Evolutionary conservation across 176 grass and related monocot genomes (phyloP), one percentile per base, ranked within the genome.

Genomic region (Oryza rufipogon): DNA sequence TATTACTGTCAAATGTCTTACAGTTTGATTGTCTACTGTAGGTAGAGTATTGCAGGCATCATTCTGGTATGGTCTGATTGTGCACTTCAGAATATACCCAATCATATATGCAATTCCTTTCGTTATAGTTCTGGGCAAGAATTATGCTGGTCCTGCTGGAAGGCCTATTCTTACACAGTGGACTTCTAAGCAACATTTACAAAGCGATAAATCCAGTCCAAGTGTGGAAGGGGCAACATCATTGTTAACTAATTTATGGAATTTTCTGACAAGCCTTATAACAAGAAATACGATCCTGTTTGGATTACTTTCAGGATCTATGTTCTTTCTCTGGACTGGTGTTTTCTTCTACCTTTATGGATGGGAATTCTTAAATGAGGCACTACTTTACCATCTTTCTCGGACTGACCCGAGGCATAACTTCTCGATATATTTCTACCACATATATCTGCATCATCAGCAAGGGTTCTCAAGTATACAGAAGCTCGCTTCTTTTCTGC

Each of bases 351-450:
- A 96, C 85, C 76, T 99, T 17, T 96, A 99, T 34, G 91, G 96
- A 20, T 99, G 91, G 90, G 93, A 96, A 58, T 94, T 98, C 81
- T 79, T 96, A 83, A 98, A 98, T 68, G 96, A 98, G 83, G 96
- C 96, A 73, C 73, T 98, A 20, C 85, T 98, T 66, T 95, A 98
- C 79, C 96, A 95, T 84, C 93, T 98, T 74, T 92, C 96, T 76
- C 88, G 93, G 66, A 98, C 88, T 9, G 96, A 98, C 68, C 96
- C 96, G 56, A 91, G 96, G 33, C 95, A 98, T 66, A 98, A 95
- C 85, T 98, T 98, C 80, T 98, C 92, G 3, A 91, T 98, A 80
- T 98, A 98, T 76, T 98, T 98, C 58, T 95, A 98, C 70, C 89
- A 95, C 71, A 91, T 98, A 81, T 98, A 98, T 91, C 89, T 98